These are phyloP conservation scores for Paramyrothecium sp. DNA, from an alignment of 2,329 filamentous ascomycete species.

Conservation along the genomic window DNA sequence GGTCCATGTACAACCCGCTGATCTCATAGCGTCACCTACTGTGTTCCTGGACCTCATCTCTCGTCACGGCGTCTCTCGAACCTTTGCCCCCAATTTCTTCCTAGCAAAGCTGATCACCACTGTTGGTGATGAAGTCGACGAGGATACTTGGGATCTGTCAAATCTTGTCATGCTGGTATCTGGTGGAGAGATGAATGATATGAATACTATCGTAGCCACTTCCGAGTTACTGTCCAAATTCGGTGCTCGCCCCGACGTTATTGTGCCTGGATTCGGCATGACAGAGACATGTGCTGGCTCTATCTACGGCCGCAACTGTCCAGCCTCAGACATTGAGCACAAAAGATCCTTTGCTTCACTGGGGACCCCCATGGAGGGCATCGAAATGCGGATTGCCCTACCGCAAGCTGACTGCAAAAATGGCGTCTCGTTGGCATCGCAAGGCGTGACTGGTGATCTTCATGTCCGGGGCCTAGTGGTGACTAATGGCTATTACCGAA, in stretches of 20 bases:
- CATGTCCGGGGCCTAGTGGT: slow-evolving; percentile 59
- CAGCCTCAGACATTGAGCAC: slow-evolving; percentile 32
- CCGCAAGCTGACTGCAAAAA: background rate
- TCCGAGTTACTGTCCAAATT: slow-evolving; percentile 24
- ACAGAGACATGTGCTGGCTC: slow-evolving; percentile 52
- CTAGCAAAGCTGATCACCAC: slow-evolving; percentile 20
- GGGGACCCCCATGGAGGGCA: slow-evolving; percentile 34
- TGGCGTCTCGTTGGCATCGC: background rate
- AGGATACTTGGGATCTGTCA: slow-evolving; percentile 15
- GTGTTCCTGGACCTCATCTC: slow-evolving; percentile 36
- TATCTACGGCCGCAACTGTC: slow-evolving; percentile 41
- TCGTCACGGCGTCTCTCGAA: slow-evolving; percentile 37
- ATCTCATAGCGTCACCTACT: slow-evolving; percentile 36
- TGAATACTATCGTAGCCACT: slow-evolving; percentile 25
- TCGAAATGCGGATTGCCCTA: slow-evolving; percentile 34
- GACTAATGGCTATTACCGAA: slow-evolving; percentile 64
- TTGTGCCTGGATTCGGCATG: slow-evolving; percentile 45
- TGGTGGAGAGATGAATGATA: slow-evolving; percentile 45
- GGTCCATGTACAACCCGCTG: slow-evolving; percentile 40
- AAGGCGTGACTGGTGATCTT: slow-evolving; percentile 45
- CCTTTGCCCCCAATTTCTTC: slow-evolving; percentile 42
- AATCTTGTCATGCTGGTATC: slow-evolving; percentile 31
- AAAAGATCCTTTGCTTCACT: slow-evolving; percentile 29
- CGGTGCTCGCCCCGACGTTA: slow-evolving; percentile 28
- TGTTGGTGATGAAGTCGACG: background rate